Evolutionary conservation across 805 yeast genomes (phyloP).

Genomic region (Torulaspora maleeae): DNA sequence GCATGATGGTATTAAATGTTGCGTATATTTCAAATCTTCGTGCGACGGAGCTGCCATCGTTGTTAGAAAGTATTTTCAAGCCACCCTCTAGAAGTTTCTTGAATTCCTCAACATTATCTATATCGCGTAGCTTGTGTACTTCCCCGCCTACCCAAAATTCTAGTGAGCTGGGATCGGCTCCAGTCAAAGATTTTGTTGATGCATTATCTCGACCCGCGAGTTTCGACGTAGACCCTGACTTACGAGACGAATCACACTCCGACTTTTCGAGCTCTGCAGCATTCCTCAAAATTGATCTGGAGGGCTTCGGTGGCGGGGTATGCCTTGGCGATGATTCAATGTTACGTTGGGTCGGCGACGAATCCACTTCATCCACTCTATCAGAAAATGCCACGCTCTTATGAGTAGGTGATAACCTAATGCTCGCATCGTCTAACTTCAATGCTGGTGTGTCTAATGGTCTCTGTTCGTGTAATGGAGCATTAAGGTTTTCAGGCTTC

Average conservation of each 20-base stretch:
- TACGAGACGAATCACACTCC: slow-evolving; percentile 2
- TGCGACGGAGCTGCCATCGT: slow-evolving; percentile 1
- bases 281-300: slow-evolving; percentile 30
- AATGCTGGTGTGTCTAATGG: background rate
- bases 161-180: slow-evolving; percentile 11
- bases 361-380: slow-evolving; percentile 25
- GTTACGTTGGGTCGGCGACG: slow-evolving; percentile 21
- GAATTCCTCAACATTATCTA: slow-evolving; percentile 22
- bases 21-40: slow-evolving; percentile 33
- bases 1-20: slow-evolving; percentile 31
- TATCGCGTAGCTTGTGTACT: slow-evolving; percentile 24
- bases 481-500: background rate
- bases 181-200: background rate
- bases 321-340: slow-evolving; percentile 23
- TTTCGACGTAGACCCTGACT: background rate
- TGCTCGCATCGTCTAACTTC: background rate
- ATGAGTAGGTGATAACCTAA: slow-evolving; percentile 21
- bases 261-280: slow-evolving; percentile 2
- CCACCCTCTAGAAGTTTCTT: slow-evolving; percentile 27
- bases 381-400: slow-evolving; percentile 34
- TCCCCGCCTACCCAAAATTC: slow-evolving; percentile 32
- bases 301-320: slow-evolving; percentile 19
- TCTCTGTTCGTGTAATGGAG: background rate
- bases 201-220: slow-evolving; percentile 1
- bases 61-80: slow-evolving; percentile 15